Evolutionary conservation across 306 rosid species (phyloP).

Genomic region (Vigna radiata): DNA sequence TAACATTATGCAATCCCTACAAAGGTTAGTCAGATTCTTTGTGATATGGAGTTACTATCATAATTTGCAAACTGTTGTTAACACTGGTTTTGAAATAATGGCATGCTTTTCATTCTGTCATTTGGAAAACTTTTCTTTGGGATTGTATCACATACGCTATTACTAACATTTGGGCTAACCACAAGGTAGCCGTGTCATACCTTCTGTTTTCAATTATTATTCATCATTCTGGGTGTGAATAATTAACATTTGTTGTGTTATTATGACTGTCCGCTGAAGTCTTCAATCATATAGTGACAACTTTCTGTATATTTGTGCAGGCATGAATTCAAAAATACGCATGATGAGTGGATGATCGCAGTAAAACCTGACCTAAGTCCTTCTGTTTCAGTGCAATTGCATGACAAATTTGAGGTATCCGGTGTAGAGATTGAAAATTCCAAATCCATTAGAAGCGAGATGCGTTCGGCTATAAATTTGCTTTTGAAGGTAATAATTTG

Average conservation of each 20-base stretch:
- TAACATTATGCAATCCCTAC: conserved; percentile 66
- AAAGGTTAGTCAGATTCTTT: conserved; percentile 64
- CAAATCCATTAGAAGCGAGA: conserved; percentile 73
- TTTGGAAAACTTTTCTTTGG: conserved; percentile 1
- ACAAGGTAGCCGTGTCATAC: not conserved
- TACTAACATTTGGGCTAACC: conserved; percentile 12
- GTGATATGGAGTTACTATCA: conserved; percentile 3
- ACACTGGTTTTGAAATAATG: conserved; percentile 9
- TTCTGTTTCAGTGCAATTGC: conserved; percentile 58
- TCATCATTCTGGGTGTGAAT: conserved; percentile 26
- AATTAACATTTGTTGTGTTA: conserved; percentile 32
- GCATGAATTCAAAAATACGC: conserved; percentile 70
- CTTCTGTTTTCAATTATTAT: conserved; percentile 26
- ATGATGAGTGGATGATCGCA: conserved; percentile 73
- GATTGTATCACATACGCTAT: conserved; percentile 20
- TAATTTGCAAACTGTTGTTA: conserved; percentile 28
- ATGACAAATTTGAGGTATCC: conserved; percentile 56
- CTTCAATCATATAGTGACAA: conserved; percentile 11
- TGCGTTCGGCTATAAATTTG: conserved; percentile 69
- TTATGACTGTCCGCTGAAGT: conserved; percentile 9
- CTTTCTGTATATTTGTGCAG: conserved; percentile 55
- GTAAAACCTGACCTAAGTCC: conserved; percentile 80
- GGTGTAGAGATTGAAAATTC: conserved; percentile 66
- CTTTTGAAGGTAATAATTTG: conserved; percentile 77
- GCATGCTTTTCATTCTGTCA: not conserved